A percentile compares a stretch with the other conserved stretches of the same genome.
Conservation (phyloP, 441 rosid genomes). For the Brassica hybrid region DNA sequence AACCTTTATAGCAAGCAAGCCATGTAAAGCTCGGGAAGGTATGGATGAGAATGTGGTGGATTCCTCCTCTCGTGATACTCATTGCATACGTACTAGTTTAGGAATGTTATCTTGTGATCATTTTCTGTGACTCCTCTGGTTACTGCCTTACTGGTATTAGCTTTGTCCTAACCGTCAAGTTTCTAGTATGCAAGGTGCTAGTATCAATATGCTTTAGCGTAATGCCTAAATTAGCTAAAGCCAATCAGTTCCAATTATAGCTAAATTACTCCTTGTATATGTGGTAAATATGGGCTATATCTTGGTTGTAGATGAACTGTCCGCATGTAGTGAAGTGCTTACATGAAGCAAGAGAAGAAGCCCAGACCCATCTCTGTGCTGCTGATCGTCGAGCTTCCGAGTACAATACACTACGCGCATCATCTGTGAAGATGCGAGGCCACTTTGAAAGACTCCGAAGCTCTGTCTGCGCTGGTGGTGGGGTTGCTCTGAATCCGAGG, state of each 20-base stretch:
- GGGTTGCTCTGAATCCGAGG: conserved; percentile 79
- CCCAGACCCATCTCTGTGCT: conserved; percentile 96
- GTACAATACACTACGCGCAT: conserved; percentile 79
- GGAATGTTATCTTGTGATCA: conserved; percentile 17
- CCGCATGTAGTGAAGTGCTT: conserved; percentile 96
- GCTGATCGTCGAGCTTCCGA: conserved; percentile 94
- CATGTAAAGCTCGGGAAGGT: no score
- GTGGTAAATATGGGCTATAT: conserved; percentile 16
- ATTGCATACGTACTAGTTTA: conserved; percentile 4
- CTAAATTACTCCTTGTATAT: not conserved
- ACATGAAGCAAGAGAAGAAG: conserved; percentile 99
- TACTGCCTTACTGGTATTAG: conserved; percentile 16
- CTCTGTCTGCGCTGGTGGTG: conserved; percentile 67
- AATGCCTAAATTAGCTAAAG: conserved; percentile 13
- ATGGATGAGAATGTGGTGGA: no score
- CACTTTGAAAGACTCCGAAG: conserved; percentile 81
- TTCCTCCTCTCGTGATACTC: not conserved
- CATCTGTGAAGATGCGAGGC: conserved; percentile 83
- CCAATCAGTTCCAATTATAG: conserved; percentile 2
- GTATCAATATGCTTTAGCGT: not conserved
- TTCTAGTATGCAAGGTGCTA: conserved; percentile 10
- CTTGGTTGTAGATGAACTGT: conserved; percentile 83
- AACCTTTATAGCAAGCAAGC: no score
- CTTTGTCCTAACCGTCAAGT: not conserved
- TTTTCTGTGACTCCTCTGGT: conserved; percentile 12